A percentile compares a stretch with the other conserved stretches of the same genome.
These are phyloP conservation scores for Aureobasidium sp. DNA, from an alignment of 2,329 filamentous ascomycete species.

Conservation along the genomic window DNA sequence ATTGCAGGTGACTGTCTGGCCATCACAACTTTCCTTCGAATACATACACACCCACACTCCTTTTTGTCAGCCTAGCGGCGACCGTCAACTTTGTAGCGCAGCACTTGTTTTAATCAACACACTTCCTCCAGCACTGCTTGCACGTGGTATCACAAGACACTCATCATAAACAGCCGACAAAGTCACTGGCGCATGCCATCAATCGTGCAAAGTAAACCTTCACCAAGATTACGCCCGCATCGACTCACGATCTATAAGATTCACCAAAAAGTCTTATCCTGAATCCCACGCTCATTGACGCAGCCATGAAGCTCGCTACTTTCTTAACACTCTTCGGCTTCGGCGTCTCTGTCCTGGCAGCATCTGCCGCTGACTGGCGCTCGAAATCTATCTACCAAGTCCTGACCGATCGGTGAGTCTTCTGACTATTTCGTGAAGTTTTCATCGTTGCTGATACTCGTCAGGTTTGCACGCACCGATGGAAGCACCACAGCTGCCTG, in stretches of 20 bases:
- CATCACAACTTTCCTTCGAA: neutral
- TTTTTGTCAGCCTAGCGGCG: slow-evolving; percentile 1
- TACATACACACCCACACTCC: neutral
- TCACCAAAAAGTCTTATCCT: neutral
- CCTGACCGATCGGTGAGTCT: slow-evolving; percentile 33
- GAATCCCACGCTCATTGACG: neutral
- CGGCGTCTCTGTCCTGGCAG: slow-evolving; percentile 3
- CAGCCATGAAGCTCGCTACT: neutral
- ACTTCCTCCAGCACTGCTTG: neutral
- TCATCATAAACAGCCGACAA: neutral
- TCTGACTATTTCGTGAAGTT: neutral
- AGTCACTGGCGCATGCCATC: neutral
- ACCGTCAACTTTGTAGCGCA: neutral
- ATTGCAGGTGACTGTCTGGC: neutral
- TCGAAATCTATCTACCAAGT: slow-evolving; percentile 37
- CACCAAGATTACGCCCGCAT: neutral
- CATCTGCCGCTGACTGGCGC: slow-evolving; percentile 31
- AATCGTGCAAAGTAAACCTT: neutral
- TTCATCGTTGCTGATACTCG: neutral
- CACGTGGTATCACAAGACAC: neutral
- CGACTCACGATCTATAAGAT: neutral
- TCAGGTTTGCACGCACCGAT: slow-evolving; percentile 34
- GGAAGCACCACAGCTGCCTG: slow-evolving; percentile 34
- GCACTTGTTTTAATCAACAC: neutral
- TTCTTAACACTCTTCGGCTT: neutral